Conservation (phyloP, 257 asterid species). For the Mentha longifolia region DNA sequence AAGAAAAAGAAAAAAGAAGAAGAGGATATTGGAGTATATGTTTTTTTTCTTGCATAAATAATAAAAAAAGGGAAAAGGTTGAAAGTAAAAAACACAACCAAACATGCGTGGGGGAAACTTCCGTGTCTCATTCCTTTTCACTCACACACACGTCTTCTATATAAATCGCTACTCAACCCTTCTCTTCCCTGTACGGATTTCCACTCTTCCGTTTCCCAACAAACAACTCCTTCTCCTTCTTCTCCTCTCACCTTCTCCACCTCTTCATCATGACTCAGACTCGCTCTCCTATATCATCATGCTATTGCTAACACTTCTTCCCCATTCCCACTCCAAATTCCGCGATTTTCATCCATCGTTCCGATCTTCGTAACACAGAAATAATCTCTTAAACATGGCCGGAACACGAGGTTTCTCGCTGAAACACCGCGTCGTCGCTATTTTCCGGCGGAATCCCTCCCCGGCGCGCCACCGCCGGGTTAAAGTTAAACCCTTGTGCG, state of each 20-base stretch:
- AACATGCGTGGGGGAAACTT: slow-evolving; percentile 21
- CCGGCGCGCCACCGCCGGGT: slow-evolving; percentile 30
- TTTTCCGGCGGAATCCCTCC: slow-evolving; percentile 34
- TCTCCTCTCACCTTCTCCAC: not conserved
- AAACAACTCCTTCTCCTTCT: not conserved
- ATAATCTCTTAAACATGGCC: slow-evolving; percentile 38
- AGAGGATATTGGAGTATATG: no score
- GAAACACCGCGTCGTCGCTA: slow-evolving; percentile 45
- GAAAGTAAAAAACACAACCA: not conserved
- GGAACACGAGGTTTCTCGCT: slow-evolving; percentile 58
- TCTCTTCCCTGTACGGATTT: not conserved
- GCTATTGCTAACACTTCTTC: not conserved
- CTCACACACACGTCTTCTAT: slow-evolving; percentile 2
- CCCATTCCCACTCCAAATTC: not conserved
- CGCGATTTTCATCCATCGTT: not conserved
- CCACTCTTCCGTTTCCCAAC: not conserved
- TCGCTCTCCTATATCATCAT: slow-evolving; percentile 3
- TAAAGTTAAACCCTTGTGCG: slow-evolving; percentile 34
- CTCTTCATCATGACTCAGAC: slow-evolving; percentile 33
- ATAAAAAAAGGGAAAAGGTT: not conserved
- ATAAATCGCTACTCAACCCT: not conserved
- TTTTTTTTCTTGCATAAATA: no score
- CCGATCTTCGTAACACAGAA: not conserved
- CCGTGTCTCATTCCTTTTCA: not conserved
- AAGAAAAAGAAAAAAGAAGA: no score